A percentile compares a stretch with the other conserved stretches of the same genome.
Evolutionary conservation across 441 rosid species (phyloP).

Genomic region (Corymbia calophylla): DNA sequence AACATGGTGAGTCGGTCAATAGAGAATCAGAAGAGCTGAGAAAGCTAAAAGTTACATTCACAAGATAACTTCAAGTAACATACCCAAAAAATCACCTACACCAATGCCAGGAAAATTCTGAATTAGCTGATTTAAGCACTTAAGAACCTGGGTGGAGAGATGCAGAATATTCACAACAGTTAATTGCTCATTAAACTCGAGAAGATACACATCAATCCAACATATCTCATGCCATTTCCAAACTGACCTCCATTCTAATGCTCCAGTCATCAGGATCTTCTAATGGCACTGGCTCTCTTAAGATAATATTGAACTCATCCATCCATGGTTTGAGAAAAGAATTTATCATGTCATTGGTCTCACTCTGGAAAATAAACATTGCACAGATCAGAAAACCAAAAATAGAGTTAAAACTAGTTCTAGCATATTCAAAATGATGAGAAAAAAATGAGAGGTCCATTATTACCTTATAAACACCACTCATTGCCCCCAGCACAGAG

Average conservation of each 20-base stretch:
- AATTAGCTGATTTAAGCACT: conserved; percentile 89
- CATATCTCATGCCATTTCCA: background rate
- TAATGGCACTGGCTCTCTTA: conserved; percentile 65
- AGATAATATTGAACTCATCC: conserved; percentile 57
- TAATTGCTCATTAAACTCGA: background rate
- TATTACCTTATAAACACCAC: conserved; percentile 79
- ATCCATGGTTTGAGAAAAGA: conserved; percentile 76
- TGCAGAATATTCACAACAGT: background rate
- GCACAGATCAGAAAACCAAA: conserved; percentile 24
- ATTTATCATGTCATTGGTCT: conserved; percentile 46
- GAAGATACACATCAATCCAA: background rate
- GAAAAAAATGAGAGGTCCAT: background rate
- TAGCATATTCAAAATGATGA: conserved; percentile 2
- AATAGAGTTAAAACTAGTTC: conserved; percentile 14
- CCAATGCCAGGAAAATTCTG: conserved; percentile 69
- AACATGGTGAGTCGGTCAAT: background rate
- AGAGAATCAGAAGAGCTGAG: background rate
- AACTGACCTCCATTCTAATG: conserved; percentile 82
- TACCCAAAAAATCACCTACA: conserved; percentile 71
- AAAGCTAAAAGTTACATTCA: background rate
- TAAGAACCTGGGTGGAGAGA: conserved; percentile 51
- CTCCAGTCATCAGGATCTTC: conserved; percentile 98
- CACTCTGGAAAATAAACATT: conserved; percentile 52
- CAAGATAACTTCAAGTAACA: conserved; percentile 13
- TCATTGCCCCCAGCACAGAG: conserved; percentile 77